These are phyloP conservation scores for Eucalyptus brandiana DNA, from an alignment of 345 rosid genomes.

Conservation along the genomic window DNA sequence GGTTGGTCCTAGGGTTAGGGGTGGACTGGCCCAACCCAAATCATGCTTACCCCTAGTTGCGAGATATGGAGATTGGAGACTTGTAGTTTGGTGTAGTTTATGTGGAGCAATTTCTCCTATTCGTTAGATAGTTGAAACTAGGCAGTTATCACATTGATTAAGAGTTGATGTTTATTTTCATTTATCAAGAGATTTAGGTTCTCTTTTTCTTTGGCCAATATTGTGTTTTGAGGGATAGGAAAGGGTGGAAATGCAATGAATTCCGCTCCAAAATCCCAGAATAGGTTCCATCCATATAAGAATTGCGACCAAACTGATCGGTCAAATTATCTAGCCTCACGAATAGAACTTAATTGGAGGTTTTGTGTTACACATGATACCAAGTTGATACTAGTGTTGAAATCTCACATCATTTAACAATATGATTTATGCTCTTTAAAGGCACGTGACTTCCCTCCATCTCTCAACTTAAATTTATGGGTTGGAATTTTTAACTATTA, in stretches of 20 bases:
- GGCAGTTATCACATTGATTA: background rate
- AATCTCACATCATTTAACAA: background rate
- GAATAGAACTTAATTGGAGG: background rate
- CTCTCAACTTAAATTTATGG: background rate
- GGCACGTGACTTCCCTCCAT: background rate
- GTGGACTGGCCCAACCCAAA: rapidly evolving
- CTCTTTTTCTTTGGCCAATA: background rate
- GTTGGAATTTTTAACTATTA: background rate
- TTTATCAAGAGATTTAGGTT: background rate
- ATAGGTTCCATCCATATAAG: background rate
- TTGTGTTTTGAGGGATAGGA: background rate
- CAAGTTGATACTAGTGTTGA: background rate
- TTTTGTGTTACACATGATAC: background rate
- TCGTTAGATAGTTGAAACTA: background rate
- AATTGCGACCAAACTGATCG: background rate
- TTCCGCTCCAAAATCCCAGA: background rate
- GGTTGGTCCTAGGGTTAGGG: too few relatives aligned
- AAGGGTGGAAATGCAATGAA: background rate
- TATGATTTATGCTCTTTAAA: background rate
- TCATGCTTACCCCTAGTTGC: too few relatives aligned
- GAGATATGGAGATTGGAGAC: background rate
- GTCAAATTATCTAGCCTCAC: background rate
- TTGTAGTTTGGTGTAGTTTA: background rate
- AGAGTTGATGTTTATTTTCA: background rate
- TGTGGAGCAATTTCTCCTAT: background rate